Conservation (phyloP, 2,329 filamentous ascomycete species). For the Trichoderma arundinaceum region DNA sequence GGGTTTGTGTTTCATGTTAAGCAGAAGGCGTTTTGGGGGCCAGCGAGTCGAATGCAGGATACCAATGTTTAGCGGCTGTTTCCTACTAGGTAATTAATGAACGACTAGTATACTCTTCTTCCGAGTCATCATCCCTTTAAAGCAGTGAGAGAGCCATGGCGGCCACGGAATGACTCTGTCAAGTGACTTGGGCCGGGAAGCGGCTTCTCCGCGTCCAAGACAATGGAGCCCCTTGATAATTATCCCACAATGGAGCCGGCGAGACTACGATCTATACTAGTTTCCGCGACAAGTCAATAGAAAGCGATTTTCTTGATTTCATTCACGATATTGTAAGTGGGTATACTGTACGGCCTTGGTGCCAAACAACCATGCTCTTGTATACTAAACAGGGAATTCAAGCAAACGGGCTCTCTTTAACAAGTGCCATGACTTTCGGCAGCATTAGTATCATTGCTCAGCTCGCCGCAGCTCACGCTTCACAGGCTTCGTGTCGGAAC, state of each 20-base stretch:
- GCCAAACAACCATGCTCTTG: background rate
- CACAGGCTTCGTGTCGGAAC: constrained; percentile 14
- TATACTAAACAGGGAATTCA: too few relatives aligned
- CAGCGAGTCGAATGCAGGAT: background rate
- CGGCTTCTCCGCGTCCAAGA: constrained; percentile 3
- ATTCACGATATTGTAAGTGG: too few relatives aligned
- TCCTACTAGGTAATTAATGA: background rate
- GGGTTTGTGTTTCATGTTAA: background rate
- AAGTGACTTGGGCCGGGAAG: background rate
- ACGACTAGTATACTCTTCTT: background rate
- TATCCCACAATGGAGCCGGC: background rate
- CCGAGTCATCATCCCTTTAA: background rate
- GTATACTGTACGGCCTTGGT: background rate
- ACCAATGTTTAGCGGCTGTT: background rate
- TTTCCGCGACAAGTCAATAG: background rate
- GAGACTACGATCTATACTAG: background rate
- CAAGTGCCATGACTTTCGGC: background rate
- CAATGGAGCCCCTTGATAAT: background rate
- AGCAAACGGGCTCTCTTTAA: background rate
- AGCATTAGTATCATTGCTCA: background rate
- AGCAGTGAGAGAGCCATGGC: background rate
- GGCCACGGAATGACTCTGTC: background rate
- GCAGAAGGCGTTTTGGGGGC: constrained; percentile 1
- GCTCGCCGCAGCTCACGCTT: background rate
- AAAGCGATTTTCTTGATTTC: background rate